These are phyloP conservation scores for Hansenula anomala DNA, from an alignment of 1,139 yeast species.

Conservation along the genomic window DNA sequence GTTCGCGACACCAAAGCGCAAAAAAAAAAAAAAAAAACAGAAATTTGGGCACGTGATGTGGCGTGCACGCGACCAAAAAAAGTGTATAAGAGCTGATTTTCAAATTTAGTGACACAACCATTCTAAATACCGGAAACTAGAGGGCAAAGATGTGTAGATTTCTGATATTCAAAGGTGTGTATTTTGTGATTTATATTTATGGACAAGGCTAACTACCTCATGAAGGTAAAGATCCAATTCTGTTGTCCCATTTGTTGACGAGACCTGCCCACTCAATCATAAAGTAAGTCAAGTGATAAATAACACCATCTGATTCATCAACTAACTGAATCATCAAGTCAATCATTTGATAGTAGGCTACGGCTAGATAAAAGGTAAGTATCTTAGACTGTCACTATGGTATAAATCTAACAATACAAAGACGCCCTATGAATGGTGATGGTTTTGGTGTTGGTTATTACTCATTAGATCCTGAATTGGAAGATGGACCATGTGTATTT, in stretches of 20 bases:
- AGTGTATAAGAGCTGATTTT: too few relatives aligned
- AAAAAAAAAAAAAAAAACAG: too few relatives aligned
- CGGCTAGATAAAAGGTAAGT: slow-evolving; percentile 65
- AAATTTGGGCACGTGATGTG: too few relatives aligned
- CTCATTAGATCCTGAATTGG: slow-evolving; percentile 51
- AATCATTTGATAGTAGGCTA: slow-evolving; percentile 85
- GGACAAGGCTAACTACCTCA: too few relatives aligned
- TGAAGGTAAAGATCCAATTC: slow-evolving; percentile 76
- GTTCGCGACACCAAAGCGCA: too few relatives aligned
- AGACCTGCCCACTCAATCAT: slow-evolving; percentile 96
- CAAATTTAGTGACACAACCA: too few relatives aligned
- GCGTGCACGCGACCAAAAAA: too few relatives aligned
- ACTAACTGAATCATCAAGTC: slow-evolving; percentile 29
- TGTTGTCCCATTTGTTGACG: slow-evolving; percentile 80
- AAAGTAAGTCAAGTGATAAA: slow-evolving; percentile 37
- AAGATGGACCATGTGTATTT: slow-evolving; percentile 72
- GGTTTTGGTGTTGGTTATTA: slow-evolving; percentile 98
- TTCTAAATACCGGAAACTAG: too few relatives aligned
- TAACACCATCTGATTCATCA: not conserved
- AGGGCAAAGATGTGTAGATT: slow-evolving; percentile 45
- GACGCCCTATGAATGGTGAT: slow-evolving; percentile 93
- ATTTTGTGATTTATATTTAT: too few relatives aligned
- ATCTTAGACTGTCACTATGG: too few relatives aligned
- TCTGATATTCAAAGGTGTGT: slow-evolving; percentile 45
- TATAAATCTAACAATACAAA: too few relatives aligned